Conservation (phyloP, 2,329 filamentous ascomycete species). For the Rutstroemia sydowiana region DNA sequence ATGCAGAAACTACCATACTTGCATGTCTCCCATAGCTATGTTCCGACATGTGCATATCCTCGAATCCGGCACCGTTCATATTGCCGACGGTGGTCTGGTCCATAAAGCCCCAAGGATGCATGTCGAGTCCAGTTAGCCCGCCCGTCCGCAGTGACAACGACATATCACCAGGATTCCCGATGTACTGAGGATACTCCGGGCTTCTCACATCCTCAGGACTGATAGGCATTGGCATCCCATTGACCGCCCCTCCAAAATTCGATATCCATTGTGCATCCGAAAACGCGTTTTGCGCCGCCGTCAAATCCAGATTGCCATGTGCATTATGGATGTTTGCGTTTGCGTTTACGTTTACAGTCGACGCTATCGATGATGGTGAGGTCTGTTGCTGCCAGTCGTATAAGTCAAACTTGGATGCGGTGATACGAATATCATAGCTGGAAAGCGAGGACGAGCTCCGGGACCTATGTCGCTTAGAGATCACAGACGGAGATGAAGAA, state of each 20-base stretch:
- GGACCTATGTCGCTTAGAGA: no score
- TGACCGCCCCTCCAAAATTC: neutral
- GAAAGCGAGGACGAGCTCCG: neutral
- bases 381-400: neutral
- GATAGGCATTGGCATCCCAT: neutral
- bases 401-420: neutral
- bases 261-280: conserved; percentile 1
- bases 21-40: conserved; percentile 18
- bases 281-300: conserved; percentile 1
- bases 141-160: conserved; percentile 8
- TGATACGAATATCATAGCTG: conserved; percentile 1
- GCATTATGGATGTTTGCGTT: no score
- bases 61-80: conserved; percentile 13
- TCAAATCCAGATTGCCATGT: no score
- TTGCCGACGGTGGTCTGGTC: conserved; percentile 4
- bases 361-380: conserved; percentile 1
- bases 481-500: neutral
- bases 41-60: conserved; percentile 18
- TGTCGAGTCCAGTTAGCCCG: conserved; percentile 10
- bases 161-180: neutral
- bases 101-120: conserved; percentile 17
- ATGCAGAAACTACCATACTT: conserved; percentile 20
- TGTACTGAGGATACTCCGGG: neutral
- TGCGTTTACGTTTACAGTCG: neutral
- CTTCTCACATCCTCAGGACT: conserved; percentile 1